Evolutionary conservation across 768 basidiomycete species (phyloP).

Genomic region (Leccinum uliginosum): DNA sequence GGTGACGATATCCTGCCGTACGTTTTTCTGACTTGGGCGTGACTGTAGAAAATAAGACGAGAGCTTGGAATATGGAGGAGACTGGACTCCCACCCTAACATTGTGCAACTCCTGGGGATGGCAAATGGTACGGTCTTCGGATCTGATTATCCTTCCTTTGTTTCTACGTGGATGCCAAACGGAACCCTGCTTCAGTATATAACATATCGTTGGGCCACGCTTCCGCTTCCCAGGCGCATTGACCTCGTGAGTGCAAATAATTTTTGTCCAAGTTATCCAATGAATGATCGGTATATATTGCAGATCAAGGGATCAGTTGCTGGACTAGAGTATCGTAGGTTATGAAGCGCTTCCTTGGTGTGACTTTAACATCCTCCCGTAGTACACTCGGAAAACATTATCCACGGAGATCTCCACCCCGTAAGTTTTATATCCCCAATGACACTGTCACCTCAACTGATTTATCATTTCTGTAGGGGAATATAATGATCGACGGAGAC

Average conservation of each 20-base stretch:
- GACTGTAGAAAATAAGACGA: slow-evolving; percentile 3
- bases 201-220: neutral
- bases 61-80: slow-evolving; percentile 7
- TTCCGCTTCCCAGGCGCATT: neutral
- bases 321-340: slow-evolving; percentile 3
- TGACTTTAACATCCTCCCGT: neutral
- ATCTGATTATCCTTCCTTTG: slow-evolving; percentile 4
- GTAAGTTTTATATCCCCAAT: neutral
- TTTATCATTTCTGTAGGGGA: neutral
- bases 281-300: neutral
- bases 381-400: neutral
- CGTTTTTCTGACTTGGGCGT: neutral
- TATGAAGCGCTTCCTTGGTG: neutral
- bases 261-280: neutral
- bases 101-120: slow-evolving; percentile 5
- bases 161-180: slow-evolving; percentile 6
- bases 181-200: neutral
- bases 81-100: slow-evolving; percentile 5
- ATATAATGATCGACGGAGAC: slow-evolving; percentile 2
- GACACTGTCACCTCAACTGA: neutral
- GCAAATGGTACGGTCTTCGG: neutral
- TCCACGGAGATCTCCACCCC: slow-evolving; percentile 9
- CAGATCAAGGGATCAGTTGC: slow-evolving; percentile 1
- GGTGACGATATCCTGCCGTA: neutral
- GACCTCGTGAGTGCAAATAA: neutral